Percentiles rank a stretch among this genome's conserved stretches.
These are phyloP conservation scores for Boletus reticuloceps DNA, from an alignment of 768 basidiomycete species.

Conservation along the genomic window DNA sequence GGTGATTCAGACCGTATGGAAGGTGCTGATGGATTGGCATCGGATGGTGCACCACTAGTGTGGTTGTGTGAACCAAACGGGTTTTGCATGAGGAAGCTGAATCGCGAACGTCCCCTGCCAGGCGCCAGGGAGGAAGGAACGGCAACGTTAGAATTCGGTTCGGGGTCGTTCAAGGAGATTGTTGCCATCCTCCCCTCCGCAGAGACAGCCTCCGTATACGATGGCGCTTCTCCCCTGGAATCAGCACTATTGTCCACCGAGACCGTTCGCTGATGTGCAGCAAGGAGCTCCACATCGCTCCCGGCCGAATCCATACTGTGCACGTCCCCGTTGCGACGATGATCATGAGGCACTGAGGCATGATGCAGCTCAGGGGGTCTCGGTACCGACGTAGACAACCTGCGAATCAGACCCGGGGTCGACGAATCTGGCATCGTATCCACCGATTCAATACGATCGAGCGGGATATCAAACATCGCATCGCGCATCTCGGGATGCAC, in stretches of 20 bases:
- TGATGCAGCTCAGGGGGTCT: conserved; percentile 14
- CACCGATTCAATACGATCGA: conserved; percentile 23
- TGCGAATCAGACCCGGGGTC: conserved; percentile 20
- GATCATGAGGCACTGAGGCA: neutral
- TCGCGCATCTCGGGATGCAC: conserved; percentile 11
- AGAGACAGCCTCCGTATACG: conserved; percentile 53
- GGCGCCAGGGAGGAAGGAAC: neutral
- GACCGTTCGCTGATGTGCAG: conserved; percentile 9
- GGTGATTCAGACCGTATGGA: conserved; percentile 23
- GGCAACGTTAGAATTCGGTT: conserved; percentile 5
- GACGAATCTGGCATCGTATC: conserved; percentile 24
- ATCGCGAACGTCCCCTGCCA: conserved; percentile 38
- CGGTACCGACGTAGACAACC: conserved; percentile 2
- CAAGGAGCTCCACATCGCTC: conserved; percentile 22
- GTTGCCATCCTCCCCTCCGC: conserved; percentile 5
- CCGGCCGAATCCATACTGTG: conserved; percentile 21
- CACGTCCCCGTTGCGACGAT: conserved; percentile 14
- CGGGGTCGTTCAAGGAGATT: conserved; percentile 21
- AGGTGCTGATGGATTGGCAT: conserved; percentile 5
- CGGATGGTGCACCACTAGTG: conserved; percentile 12
- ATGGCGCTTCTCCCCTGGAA: conserved; percentile 61
- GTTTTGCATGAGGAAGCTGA: conserved; percentile 43
- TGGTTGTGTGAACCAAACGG: conserved; percentile 33
- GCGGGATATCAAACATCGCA: conserved; percentile 15
- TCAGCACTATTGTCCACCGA: conserved; percentile 23